Conservation (phyloP, 768 basidiomycete genomes). For the Mycena galopus region DNA sequence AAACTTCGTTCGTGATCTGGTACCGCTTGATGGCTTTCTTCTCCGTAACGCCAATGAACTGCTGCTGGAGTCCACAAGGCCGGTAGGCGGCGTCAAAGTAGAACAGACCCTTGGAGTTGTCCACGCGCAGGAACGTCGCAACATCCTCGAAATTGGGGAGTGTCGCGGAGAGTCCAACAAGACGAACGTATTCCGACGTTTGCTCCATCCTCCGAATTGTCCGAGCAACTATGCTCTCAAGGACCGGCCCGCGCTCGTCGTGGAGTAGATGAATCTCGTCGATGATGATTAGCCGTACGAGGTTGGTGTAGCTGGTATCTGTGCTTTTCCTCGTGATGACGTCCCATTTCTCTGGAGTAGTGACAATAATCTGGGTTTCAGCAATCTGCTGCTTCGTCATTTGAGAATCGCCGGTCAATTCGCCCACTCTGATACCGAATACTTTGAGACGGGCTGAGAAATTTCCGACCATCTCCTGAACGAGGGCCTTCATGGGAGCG, state of each 20-base stretch:
- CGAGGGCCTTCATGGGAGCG: slow-evolving; percentile 99
- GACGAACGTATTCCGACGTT: slow-evolving; percentile 90
- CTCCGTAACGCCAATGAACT: slow-evolving; percentile 97
- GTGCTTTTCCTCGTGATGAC: slow-evolving; percentile 99
- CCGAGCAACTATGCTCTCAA: slow-evolving; percentile 91
- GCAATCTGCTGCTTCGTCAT: slow-evolving; percentile 98
- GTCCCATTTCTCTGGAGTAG: slow-evolving; percentile 99
- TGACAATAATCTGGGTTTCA: slow-evolving; percentile 98
- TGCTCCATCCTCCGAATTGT: slow-evolving; percentile 96
- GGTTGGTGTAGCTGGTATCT: slow-evolving; percentile 96
- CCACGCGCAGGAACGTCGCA: slow-evolving; percentile 95
- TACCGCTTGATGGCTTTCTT: slow-evolving; percentile 99
- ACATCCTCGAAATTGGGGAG: slow-evolving; percentile 99
- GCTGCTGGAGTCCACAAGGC: slow-evolving; percentile 95
- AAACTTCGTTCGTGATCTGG: slow-evolving; percentile 98
- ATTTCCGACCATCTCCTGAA: slow-evolving; percentile 98
- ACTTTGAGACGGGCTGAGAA: slow-evolving; percentile 81
- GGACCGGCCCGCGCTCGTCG: slow-evolving; percentile 97
- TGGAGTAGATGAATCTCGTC: slow-evolving; percentile 98
- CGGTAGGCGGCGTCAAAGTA: slow-evolving; percentile 97
- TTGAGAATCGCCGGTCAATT: slow-evolving; percentile 97
- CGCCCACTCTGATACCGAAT: slow-evolving; percentile 88
- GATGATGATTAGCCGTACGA: slow-evolving; percentile 95
- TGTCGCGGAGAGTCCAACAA: slow-evolving; percentile 96
- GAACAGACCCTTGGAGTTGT: slow-evolving; percentile 92